phyloP scores from a whole-genome alignment of 2,329 filamentous ascomycete species.

The Magnaporthiopsis incrustans region DNA sequence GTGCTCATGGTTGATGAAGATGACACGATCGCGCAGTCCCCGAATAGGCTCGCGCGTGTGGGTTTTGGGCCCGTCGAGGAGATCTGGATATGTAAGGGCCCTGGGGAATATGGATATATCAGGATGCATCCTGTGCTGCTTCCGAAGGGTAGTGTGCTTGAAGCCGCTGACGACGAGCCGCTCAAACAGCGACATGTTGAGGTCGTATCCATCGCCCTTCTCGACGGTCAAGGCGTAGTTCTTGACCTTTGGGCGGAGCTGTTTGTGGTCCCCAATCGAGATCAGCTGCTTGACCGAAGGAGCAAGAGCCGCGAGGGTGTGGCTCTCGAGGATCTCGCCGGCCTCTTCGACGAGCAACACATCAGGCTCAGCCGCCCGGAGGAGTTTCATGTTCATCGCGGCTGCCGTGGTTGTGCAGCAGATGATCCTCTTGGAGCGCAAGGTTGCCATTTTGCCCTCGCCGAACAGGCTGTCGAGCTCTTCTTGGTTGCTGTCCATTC shows the following conservation, averaged over 20 bases:
- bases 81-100: conserved; percentile 51
- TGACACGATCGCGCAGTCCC: conserved; percentile 51
- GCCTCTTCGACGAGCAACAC: conserved; percentile 64
- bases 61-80: conserved; percentile 48
- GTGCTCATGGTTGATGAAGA: conserved; percentile 58
- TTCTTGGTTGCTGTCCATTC: conserved; percentile 33
- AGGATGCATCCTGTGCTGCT: conserved; percentile 62
- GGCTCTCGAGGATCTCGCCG: conserved; percentile 63
- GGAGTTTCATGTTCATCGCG: conserved; percentile 48
- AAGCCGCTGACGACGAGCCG: conserved; percentile 50
- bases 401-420: conserved; percentile 65
- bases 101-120: conserved; percentile 56
- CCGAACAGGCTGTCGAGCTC: conserved; percentile 34
- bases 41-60: conserved; percentile 34
- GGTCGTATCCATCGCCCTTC: conserved; percentile 55
- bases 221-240: conserved; percentile 55
- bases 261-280: conserved; percentile 66
- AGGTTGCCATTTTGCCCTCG: conserved; percentile 31
- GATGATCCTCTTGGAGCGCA: conserved; percentile 53
- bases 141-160: conserved; percentile 43
- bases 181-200: conserved; percentile 64
- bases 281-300: conserved; percentile 53
- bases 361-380: conserved; percentile 47
- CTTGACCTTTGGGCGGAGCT: conserved; percentile 60
- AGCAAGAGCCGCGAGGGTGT: conserved; percentile 53